Base-by-base conservation (phyloP, 192 early-diverging fungal genomes). In the Diversispora eburnea region DNA sequence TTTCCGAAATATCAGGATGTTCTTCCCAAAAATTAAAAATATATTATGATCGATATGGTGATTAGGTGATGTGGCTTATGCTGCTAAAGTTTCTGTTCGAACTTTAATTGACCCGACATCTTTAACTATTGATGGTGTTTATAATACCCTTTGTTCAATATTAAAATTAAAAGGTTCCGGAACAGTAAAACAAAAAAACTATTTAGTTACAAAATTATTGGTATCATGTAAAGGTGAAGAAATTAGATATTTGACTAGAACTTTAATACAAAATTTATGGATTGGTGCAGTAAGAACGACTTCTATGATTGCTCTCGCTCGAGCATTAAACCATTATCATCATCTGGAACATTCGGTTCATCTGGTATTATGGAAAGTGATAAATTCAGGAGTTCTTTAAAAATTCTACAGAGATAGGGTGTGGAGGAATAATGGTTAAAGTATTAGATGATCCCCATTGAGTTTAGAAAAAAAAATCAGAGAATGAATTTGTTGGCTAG, bases 401-500 rank as follows among this genome's bases (percentile, higher is more conserved):
- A 67, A 80, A 82, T 33, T 75, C 79, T 55, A 80, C 84, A 43
- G 80, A 84, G 72, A 89, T 86, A 12, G 92, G 92, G 74, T 96
- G 92, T 78, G 93, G 94, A 82, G 93, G 93, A 3, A 79, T 94
- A 55, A 93, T 95, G 92, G 89, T 96, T 51, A 96, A 96, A 78
- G 90, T 92, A 15, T 83, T 96, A 43, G 89, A 93, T 67, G 84
- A 67, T 10, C 43, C 7, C 42, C 42, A 64, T 17, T 7, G 2
- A n/a, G 1, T 43, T 64, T 64, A 13, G 41, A n/a, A n/a, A 64
- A 17, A 64, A n/a, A 22, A 64, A 64, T 9, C 25, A 9, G 17
- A 19, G 62, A 64, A 64, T 64, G 62, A 64, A 64, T 45, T 64
- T 64, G 8, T 64, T 64, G 20, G 51, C 76, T 8, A 73, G 60